Base-by-base conservation (phyloP, 495 filamentous ascomycete species). In the Apodospora peruviana region DNA sequence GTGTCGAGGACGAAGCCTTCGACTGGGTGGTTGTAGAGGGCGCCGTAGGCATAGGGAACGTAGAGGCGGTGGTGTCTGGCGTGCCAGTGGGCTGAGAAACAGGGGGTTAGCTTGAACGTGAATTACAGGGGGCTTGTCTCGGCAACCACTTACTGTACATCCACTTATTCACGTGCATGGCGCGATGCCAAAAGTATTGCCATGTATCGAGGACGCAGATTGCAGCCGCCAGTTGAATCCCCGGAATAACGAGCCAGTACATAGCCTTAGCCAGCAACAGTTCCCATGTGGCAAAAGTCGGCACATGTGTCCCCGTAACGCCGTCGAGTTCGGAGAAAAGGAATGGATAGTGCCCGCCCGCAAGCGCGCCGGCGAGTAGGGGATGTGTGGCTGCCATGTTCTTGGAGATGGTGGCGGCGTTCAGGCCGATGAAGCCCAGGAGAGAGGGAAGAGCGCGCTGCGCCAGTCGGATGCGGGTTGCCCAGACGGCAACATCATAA, bases 1-100 rank as follows among this genome's bases (percentile, higher is more conserved):
- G 90, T 96, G 65, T 98, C 93, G 57, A 96, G 80, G 25, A 96
- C 75, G 62, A 98, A 93, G 2, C 88, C 93, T 70, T 96, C 93
- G 35, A 91, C 68, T 0, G 90, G 89, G 59, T 96, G 91, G 64
- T 96, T 98, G 73, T 96, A 98, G 34, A 96, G 80, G 20, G 93
- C 93, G 47, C 93, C 93, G 66, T 91, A 98, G 14, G 93, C 93
- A 69, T 96, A 98, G 14, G 93, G 93, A 14, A 96, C 91, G 63
- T 96, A 96, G 22, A 98, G 84, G 16, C 89, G 82, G 73, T 98
- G 93, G 68, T 98, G 93, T 16, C 90, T 83, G 29, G 91, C 89
- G 69, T 98, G 91, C 72, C 95, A 93, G 25, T 84, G 83, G 47
- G 81, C 88, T 93, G 37, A 0, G 44, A 19, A 9, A 22, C n/a